Base-by-base conservation (phyloP, 2,329 filamentous ascomycete species). In the Sporothrix pallida region DNA sequence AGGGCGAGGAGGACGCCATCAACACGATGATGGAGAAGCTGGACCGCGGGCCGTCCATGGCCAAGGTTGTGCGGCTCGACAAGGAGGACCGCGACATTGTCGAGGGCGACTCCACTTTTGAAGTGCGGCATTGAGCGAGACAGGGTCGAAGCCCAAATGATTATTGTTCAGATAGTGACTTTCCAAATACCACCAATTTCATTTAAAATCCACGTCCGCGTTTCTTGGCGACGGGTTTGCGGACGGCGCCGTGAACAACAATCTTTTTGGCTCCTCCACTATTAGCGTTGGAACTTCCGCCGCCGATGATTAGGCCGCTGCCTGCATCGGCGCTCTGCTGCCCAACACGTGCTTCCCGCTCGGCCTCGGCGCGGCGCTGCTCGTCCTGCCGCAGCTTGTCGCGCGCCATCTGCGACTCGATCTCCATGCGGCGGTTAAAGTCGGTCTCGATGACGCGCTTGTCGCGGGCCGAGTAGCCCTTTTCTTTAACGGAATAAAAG, bases 401-500 rank as follows among this genome's bases (percentile, higher is more conserved):
- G 76, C 92, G 91, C 0, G 92, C 94, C 92, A 98, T 98, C 83
- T 97, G 90, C 2, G 92, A 87, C 83, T 98, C 95, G 76, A 98
- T 95, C 82, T 98, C 95, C 87, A 97, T 94, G 82, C 93, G 94
- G 70, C 90, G 87, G 80, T 97, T 98, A 81, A 97, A 97, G 81
- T 98, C 95, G 17, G 91, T 91, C 83, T 98, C 95, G 0, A 92
- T 95, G 67, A 97, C 89, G 72, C 93, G 89, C 83, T 94, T 95
- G 79, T 97, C 93, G 37, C 93, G 87, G 13, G 91, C 90, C 15
- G 93, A 97, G 80, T 97, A 99, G 1, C 95, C 96, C 83, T 99
- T 99, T 83, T 98, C 95, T 83, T 97, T 98, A 80, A 99, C 89
- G 1, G 92, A 96, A 82, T 98, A 99, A 82, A 99, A 99, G 0